phyloP scores from a whole-genome alignment of 306 rosid genomes.

The Hippophae rhamnoides region DNA sequence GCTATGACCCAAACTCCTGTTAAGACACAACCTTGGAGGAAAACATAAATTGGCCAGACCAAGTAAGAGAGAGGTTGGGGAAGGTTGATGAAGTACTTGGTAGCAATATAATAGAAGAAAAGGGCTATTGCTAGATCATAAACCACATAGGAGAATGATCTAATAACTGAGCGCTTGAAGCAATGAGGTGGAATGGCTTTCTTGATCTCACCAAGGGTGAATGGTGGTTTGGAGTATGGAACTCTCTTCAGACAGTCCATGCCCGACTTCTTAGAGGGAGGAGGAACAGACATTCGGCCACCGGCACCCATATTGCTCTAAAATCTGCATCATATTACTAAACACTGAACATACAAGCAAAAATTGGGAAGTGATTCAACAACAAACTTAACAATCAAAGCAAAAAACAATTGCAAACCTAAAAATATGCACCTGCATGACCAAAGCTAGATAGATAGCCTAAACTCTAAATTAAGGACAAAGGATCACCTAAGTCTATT shows the following conservation, averaged over 20 bases:
- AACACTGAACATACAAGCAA: not conserved
- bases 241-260: constrained; percentile 37
- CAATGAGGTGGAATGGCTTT: constrained; percentile 71
- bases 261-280: constrained; percentile 33
- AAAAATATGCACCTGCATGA: too few relatives aligned
- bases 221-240: constrained; percentile 52
- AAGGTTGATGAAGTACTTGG: constrained; percentile 34
- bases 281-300: constrained; percentile 67
- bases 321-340: constrained; percentile 29
- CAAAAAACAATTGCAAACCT: too few relatives aligned
- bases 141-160: constrained; percentile 54
- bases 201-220: constrained; percentile 50
- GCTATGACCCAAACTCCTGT: constrained; percentile 98
- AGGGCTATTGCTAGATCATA: constrained; percentile 42
- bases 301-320: constrained; percentile 76
- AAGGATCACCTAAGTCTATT: too few relatives aligned
- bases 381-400: too few relatives aligned
- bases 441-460: too few relatives aligned
- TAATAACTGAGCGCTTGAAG: constrained; percentile 50
- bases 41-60: constrained; percentile 60
- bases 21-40: constrained; percentile 64
- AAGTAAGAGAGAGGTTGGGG: constrained; percentile 25
- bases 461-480: too few relatives aligned
- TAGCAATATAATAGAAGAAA: constrained; percentile 31
- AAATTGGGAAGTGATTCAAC: not conserved